Evolutionary conservation across 306 rosid species (phyloP).

Genomic region (Trichosanthes truncata): DNA sequence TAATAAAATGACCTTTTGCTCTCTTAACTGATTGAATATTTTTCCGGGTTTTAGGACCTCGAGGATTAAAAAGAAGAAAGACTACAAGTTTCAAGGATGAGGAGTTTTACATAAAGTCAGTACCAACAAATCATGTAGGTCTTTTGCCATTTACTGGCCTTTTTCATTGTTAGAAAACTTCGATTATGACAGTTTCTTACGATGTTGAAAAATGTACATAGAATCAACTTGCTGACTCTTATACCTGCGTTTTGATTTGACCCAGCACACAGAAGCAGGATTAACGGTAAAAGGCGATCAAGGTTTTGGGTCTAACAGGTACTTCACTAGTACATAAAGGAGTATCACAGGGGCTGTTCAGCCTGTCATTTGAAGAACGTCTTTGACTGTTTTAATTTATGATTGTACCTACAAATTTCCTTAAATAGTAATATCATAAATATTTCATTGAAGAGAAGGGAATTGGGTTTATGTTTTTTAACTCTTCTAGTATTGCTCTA

Average conservation of each 20-base stretch:
- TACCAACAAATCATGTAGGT: conserved; percentile 73
- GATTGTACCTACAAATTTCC: not conserved
- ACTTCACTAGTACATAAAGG: not conserved
- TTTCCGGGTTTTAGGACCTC: conserved; percentile 17
- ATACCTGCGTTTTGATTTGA: not conserved
- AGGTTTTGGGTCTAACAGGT: conserved; percentile 74
- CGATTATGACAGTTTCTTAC: not conserved
- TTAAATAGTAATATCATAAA: not conserved
- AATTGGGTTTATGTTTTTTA: not conserved
- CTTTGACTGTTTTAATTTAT: not conserved
- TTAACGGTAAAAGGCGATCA: conserved; percentile 64
- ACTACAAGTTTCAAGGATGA: conserved; percentile 61
- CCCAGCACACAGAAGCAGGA: conserved; percentile 77
- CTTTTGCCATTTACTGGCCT: conserved; percentile 13
- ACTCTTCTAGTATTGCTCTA: not conserved
- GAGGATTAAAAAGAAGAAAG: conserved; percentile 69
- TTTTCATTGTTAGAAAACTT: not conserved
- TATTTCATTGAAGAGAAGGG: not conserved
- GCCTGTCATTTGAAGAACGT: not conserved
- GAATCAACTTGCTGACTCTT: not conserved
- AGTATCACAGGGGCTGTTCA: not conserved
- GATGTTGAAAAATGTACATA: not conserved
- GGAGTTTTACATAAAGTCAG: conserved; percentile 70
- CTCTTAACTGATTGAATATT: not conserved
- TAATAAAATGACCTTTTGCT: not conserved